Evolutionary conservation across 225 moss, liverwort and hornwort species (phyloP).

Genomic region (Polytrichum commune): DNA sequence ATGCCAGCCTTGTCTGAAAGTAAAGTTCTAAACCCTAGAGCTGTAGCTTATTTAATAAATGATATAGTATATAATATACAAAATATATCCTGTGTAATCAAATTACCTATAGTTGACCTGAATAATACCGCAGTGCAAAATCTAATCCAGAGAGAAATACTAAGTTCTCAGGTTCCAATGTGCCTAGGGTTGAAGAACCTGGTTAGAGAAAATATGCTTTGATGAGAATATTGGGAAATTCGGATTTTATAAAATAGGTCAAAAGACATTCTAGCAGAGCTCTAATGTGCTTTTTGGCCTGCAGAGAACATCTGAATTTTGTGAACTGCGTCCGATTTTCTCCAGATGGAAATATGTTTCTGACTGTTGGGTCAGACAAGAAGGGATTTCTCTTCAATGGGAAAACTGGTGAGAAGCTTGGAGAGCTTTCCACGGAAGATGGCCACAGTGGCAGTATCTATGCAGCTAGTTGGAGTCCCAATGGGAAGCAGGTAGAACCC

Average conservation of each 20-base stretch:
- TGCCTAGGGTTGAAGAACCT: too few species aligned
- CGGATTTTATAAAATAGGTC: not conserved
- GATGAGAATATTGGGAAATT: too few species aligned
- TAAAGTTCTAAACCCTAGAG: too few species aligned
- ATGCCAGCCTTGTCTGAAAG: too few species aligned
- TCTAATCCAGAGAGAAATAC: too few species aligned
- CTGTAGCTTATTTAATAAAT: too few species aligned
- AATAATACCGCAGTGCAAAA: too few species aligned
- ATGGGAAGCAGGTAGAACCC: slow-evolving; percentile 66
- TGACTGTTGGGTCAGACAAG: slow-evolving; percentile 91
- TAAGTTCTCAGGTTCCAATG: too few species aligned
- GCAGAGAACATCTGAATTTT: slow-evolving; percentile 89
- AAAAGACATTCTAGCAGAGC: not conserved
- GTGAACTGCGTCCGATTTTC: slow-evolving; percentile 95
- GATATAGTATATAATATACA: too few species aligned
- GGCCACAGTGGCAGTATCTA: slow-evolving; percentile 90
- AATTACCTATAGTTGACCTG: too few species aligned
- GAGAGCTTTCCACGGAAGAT: slow-evolving; percentile 60
- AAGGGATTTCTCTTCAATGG: slow-evolving; percentile 79
- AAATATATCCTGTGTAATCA: too few species aligned
- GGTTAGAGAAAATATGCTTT: too few species aligned
- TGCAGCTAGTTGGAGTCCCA: slow-evolving; percentile 90
- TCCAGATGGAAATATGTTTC: slow-evolving; percentile 83
- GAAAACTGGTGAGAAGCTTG: slow-evolving; percentile 74
- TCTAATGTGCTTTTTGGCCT: slow-evolving; percentile 1